Percentiles rank a stretch among this genome's conserved stretches.
These are phyloP conservation scores for Magnolia officinalis DNA, from an alignment of 164 flowering plant species.

Conservation along the genomic window DNA sequence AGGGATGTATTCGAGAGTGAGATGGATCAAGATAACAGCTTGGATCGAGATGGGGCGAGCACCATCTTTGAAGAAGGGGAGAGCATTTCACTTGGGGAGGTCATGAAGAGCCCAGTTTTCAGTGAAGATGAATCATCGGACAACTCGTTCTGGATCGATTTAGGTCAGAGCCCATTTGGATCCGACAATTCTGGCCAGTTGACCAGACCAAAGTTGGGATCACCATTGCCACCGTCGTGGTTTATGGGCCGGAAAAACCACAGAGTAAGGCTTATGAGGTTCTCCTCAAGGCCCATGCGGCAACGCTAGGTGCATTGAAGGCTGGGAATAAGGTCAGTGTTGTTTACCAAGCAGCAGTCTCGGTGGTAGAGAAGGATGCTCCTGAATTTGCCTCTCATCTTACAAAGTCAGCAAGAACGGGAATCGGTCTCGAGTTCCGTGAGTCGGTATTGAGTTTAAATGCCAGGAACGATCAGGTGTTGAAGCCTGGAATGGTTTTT, in stretches of 20 bases:
- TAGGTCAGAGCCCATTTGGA: conserved; percentile 63
- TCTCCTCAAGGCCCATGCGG: too few species aligned
- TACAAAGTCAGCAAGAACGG: too few species aligned
- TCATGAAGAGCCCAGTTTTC: conserved; percentile 64
- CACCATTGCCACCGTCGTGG: conserved; percentile 53
- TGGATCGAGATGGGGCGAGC: conserved; percentile 68
- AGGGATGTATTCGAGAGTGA: conserved; percentile 69
- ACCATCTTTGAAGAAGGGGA: conserved; percentile 67
- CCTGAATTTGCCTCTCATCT: too few species aligned
- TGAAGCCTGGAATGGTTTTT: too few species aligned
- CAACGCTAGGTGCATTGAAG: too few species aligned
- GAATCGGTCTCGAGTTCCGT: too few species aligned
- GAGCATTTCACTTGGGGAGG: conserved; percentile 61
- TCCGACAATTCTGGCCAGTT: conserved; percentile 43
- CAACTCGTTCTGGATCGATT: conserved; percentile 62
- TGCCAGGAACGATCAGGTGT: too few species aligned
- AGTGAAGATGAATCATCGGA: conserved; percentile 69
- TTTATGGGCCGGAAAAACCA: conserved; percentile 40
- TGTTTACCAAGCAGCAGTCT: too few species aligned
- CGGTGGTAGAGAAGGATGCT: too few species aligned
- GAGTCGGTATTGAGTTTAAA: too few species aligned
- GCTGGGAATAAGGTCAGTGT: too few species aligned
- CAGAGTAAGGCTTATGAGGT: too few species aligned
- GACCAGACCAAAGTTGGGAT: conserved; percentile 31
- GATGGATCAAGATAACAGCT: conserved; percentile 63